Base-by-base conservation (phyloP, 176 grass and related monocot species). In the Avena sativa region DNA sequence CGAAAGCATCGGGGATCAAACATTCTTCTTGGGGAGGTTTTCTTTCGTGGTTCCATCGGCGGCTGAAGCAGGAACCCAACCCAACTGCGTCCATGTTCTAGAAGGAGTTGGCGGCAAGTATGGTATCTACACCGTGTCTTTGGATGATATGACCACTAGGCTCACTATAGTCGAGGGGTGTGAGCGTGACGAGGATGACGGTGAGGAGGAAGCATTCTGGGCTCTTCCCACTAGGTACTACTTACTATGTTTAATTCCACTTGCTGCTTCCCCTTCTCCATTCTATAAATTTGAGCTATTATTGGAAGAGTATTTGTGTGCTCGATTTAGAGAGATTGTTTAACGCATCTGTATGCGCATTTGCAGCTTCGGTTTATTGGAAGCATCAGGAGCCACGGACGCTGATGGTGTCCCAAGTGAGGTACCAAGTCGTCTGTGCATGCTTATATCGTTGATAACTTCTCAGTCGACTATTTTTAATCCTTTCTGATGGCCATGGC, bases 161-260 rank as follows among this genome's bases (percentile, higher is more conserved):
- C 68, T n/a, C 17, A 44, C 14, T 0, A 43, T 44, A 44, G 36
- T 71, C 9, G 19, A 71, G 19, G 36, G 69, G 20, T 71, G 34
- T 71, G 68, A 51, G 12, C 50, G 20, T 43, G 17, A 20, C 36
- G 16, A 70, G 3, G 16, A 71, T 44, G 17, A 16, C 3, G 51
- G 4, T 12, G 36, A 43, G 34, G 32, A 38, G 8, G 36, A 44
- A 44, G 36, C n/a, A n/a, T 71, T 71, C 68, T 71, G 68, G 68
- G 68, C 4, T 71, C 68, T 71, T 44, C 68, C 68, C 11, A 71
- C 16, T 44, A 71, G 36, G 64, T 67, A 67, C 34, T 70, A 70
- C 28, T 30, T 30, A 30, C 28, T 30, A 30, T 44, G 36, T 71
- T 40, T 68, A 68, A 16, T 36, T 34, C 26, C 13, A 5, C 19